Conservation (phyloP, 169 alveolate genomes). For the Babesia sp. region DNA sequence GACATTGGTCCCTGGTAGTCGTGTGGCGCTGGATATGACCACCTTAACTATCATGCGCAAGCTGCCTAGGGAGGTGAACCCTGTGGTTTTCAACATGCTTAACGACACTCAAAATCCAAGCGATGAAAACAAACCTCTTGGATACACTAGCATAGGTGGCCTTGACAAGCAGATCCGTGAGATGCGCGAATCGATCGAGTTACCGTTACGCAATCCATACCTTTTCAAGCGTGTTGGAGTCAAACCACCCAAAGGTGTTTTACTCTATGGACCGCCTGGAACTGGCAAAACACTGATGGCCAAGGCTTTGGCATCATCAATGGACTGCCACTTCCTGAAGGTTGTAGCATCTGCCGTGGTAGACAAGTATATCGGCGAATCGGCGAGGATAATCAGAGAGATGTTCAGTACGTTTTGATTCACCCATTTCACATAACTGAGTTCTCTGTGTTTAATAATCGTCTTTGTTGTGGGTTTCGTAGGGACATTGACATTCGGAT, state of each 20-base stretch:
- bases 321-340: conserved; percentile 95
- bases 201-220: conserved; percentile 98
- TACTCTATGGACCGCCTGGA: conserved; percentile 99
- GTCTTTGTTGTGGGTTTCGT: not conserved
- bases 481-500: not conserved
- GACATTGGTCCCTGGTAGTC: conserved; percentile 91
- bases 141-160: conserved; percentile 90
- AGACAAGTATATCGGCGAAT: conserved; percentile 99
- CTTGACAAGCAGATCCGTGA: conserved; percentile 95
- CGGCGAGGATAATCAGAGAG: conserved; percentile 98
- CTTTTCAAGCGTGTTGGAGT: conserved; percentile 97
- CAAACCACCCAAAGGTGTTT: conserved; percentile 98
- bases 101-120: conserved; percentile 91
- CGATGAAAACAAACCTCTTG: conserved; percentile 74
- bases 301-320: conserved; percentile 98
- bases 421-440: not conserved
- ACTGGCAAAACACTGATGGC: conserved; percentile 99
- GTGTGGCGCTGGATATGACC: conserved; percentile 98
- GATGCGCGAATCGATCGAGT: conserved; percentile 97
- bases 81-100: conserved; percentile 96
- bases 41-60: conserved; percentile 96
- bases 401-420: conserved; percentile 91
- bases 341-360: conserved; percentile 97
- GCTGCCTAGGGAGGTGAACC: conserved; percentile 98
- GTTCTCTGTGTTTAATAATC: too few relatives aligned